phyloP scores from a whole-genome alignment of 257 asterid species.

The Ligustrum vulgare region DNA sequence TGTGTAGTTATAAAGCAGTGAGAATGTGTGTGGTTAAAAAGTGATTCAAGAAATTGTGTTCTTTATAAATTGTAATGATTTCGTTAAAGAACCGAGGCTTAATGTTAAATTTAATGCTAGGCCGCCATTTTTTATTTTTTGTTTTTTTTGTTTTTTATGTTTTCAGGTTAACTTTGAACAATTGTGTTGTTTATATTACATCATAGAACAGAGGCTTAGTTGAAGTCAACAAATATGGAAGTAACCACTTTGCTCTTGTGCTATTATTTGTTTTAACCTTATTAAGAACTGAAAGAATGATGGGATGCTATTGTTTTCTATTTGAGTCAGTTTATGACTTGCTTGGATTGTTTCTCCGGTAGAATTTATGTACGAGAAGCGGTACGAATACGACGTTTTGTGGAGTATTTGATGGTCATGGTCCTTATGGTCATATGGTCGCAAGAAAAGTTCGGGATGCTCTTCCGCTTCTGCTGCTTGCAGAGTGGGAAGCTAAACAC shows the following conservation, averaged over 20 bases:
- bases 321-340: constrained; percentile 72
- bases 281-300: constrained; percentile 34
- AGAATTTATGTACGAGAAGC: constrained; percentile 44
- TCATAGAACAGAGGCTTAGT: neutral
- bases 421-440: constrained; percentile 95
- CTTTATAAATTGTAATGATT: too few relatives aligned
- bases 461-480: neutral
- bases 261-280: constrained; percentile 16
- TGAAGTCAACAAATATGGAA: neutral
- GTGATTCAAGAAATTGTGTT: too few relatives aligned
- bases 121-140: too few relatives aligned
- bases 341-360: constrained; percentile 59
- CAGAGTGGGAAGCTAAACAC: constrained; percentile 24
- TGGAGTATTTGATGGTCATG: constrained; percentile 96
- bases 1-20: too few relatives aligned
- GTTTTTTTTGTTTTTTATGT: too few relatives aligned
- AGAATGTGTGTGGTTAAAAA: too few relatives aligned
- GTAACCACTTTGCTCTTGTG: neutral
- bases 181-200: too few relatives aligned
- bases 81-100: too few relatives aligned
- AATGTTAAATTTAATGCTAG: too few relatives aligned
- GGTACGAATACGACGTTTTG: constrained; percentile 61
- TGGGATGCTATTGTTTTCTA: constrained; percentile 31
- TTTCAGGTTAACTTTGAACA: too few relatives aligned
- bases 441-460: constrained; percentile 79